Percentiles rank a stretch among this genome's conserved stretches.
Evolutionary conservation across 164 flowering plant genomes (phyloP).

Genomic region (Amborella trichopoda): DNA sequence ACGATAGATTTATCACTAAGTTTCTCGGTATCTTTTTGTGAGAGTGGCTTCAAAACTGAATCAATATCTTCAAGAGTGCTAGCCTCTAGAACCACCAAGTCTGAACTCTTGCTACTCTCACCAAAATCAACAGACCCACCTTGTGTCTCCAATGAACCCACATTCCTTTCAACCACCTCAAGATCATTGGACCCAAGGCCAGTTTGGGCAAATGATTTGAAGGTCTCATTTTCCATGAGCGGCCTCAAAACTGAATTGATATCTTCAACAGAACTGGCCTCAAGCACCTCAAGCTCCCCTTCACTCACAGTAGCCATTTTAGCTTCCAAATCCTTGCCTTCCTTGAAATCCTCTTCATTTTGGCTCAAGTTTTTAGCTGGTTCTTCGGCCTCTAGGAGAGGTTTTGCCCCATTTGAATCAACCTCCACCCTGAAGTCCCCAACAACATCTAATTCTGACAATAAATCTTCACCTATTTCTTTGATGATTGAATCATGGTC

Average conservation of each 20-base stretch:
- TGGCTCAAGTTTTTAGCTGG: conserved; percentile 4
- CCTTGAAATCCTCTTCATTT: conserved; percentile 2
- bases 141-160: no score
- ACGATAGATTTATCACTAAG: conserved; percentile 7
- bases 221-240: neutral
- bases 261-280: neutral
- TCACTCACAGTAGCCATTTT: no score
- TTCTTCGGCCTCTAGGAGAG: no score
- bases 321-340: no score
- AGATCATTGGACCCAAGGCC: neutral
- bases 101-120: no score
- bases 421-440: conserved; percentile 59
- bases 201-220: neutral
- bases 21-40: conserved; percentile 4
- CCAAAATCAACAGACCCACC: no score
- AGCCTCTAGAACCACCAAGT: conserved; percentile 11
- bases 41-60: conserved; percentile 4
- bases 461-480: conserved; percentile 50
- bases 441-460: conserved; percentile 51
- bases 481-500: conserved; percentile 34
- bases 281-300: neutral
- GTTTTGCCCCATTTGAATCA: no score
- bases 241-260: neutral
- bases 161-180: neutral
- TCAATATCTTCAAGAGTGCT: conserved; percentile 4